These are phyloP conservation scores for Phoenix dactylifera DNA, from an alignment of 176 grass and related monocot genomes.

Conservation along the genomic window DNA sequence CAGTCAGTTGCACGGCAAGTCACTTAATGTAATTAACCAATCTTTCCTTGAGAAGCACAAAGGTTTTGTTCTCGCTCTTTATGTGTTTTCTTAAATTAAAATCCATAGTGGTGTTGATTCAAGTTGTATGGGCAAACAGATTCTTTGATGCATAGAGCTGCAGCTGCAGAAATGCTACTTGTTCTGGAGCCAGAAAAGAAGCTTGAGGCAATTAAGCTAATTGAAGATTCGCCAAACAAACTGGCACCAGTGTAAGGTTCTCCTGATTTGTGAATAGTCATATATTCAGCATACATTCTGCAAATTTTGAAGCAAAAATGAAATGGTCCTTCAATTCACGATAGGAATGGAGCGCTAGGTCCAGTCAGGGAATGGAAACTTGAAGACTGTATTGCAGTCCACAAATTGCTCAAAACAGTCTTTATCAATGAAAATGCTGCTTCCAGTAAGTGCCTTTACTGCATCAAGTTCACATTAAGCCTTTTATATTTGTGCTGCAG, in stretches of 20 bases:
- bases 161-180: slow-evolving; percentile 88
- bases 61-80: slow-evolving; percentile 30
- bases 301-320: not conserved
- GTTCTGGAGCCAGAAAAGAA: slow-evolving; percentile 78
- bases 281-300: no score
- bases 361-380: slow-evolving; percentile 58
- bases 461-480: no score
- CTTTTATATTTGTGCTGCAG: no score
- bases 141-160: slow-evolving; percentile 76
- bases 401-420: slow-evolving; percentile 63
- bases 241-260: slow-evolving; percentile 47
- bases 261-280: no score
- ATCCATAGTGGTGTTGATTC: not conserved
- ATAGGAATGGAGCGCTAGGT: slow-evolving; percentile 38
- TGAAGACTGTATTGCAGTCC: slow-evolving; percentile 79
- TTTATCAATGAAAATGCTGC: slow-evolving; percentile 54
- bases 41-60: slow-evolving; percentile 75
- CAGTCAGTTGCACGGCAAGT: slow-evolving; percentile 79
- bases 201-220: slow-evolving; percentile 72
- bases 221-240: slow-evolving; percentile 82
- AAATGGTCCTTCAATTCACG: slow-evolving; percentile 9
- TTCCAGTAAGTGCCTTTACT: slow-evolving; percentile 48
- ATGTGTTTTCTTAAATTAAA: not conserved
- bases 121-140: slow-evolving; percentile 24
- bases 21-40: slow-evolving; percentile 75